Evolutionary conservation across 2,329 filamentous ascomycete species (phyloP).

Genomic region (Xenosphaeropsis pyriputrescens): DNA sequence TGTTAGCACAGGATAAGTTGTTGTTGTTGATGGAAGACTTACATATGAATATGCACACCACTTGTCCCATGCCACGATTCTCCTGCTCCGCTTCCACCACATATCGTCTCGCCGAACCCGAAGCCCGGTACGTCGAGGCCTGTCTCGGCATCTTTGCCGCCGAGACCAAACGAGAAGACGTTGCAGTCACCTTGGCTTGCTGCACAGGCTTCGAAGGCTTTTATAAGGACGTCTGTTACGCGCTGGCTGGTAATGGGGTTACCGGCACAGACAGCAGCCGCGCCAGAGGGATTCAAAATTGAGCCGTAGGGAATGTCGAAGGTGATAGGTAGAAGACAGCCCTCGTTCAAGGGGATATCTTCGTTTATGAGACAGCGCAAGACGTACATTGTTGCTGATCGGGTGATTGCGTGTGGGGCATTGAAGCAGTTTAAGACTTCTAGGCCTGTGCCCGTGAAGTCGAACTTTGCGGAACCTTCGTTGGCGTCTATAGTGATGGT

Average conservation of each 20-base stretch:
- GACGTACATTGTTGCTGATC: conserved; percentile 71
- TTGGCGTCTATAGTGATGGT: conserved; percentile 56
- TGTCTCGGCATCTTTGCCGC: conserved; percentile 34
- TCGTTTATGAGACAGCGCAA: conserved; percentile 61
- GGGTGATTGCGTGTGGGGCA: conserved; percentile 64
- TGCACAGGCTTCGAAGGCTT: conserved; percentile 61
- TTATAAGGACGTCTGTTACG: conserved; percentile 66
- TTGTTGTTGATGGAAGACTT: neutral
- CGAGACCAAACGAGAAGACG: conserved; percentile 68
- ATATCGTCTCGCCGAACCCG: conserved; percentile 76
- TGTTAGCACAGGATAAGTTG: conserved; percentile 49
- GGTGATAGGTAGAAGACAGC: conserved; percentile 59
- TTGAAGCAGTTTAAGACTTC: conserved; percentile 67
- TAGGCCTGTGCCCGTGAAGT: conserved; percentile 60
- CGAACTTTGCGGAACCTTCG: conserved; percentile 58
- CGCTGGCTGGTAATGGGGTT: conserved; percentile 66
- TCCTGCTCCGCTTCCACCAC: conserved; percentile 60
- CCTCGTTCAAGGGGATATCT: conserved; percentile 73
- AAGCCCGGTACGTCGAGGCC: conserved; percentile 24
- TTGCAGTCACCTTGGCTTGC: conserved; percentile 68
- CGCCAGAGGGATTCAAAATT: conserved; percentile 57
- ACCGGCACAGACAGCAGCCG: conserved; percentile 64
- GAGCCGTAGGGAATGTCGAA: conserved; percentile 53
- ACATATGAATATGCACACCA: conserved; percentile 70
- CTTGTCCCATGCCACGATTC: conserved; percentile 56